Base-by-base conservation (phyloP, 2,329 filamentous ascomycete genomes). In the Claviceps sp. region DNA sequence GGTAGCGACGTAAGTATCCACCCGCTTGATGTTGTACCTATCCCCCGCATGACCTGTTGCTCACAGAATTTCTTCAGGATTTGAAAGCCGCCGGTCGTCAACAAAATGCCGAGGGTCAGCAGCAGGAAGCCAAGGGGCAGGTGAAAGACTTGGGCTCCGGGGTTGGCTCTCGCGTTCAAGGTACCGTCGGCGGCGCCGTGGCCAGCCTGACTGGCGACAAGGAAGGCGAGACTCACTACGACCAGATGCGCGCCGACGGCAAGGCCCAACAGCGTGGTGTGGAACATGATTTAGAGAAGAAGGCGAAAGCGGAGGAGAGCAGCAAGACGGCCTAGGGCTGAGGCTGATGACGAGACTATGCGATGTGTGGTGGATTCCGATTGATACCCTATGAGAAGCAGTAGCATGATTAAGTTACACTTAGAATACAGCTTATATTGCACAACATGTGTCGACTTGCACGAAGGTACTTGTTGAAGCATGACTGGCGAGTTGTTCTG, bases 251-350 rank as follows among this genome's bases (percentile, higher is more conserved):
- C 63, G 88, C 93, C 61, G 70, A 79, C 57, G 90, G 89, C 57
- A 95, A 93, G 82, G 86, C 85, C 20, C 76, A 80, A 63, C 86
- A 95, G 76, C 79, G 88, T 20, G 86, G 88, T 48, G 89, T 84
- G 1, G 89, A 95, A 77, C 71, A 77, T 40, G 88, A 95, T 63
- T 76, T 95, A 52, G 71, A 85, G 68, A 90, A 88, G 78, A 73
- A 86, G 73, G 78, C 73, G 0, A 75, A 79, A 57, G 72, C 74
- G n/a, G 49, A 54, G 43, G 26, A 38, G 9, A 24, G 14, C 6
- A 43, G 26, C 43, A 55, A 58, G 49, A 48, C 52, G 1, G 48
- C 50, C 38, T 55, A 46, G 50, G 7, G 40, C 7, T 14, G 51
- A 37, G 16, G 5, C 30, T 14, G 7, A 6, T 37, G 37, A 14